Base-by-base conservation (phyloP, 2,329 filamentous ascomycete genomes). In the Cladosporium sp. region DNA sequence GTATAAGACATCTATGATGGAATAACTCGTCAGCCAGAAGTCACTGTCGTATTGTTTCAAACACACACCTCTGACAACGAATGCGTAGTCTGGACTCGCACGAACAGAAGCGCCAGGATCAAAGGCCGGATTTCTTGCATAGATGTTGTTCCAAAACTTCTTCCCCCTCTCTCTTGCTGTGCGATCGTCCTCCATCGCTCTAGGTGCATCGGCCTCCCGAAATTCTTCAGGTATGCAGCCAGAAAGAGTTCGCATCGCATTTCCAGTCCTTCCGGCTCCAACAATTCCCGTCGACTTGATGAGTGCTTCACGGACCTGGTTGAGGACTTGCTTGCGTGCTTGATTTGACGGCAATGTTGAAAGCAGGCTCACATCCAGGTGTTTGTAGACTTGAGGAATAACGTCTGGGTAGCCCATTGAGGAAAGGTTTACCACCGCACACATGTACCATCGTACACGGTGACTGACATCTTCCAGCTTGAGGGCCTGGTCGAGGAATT, bases 61-160 rank as follows among this genome's bases (percentile, higher is more conserved):
- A 11, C 2, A 14, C 55, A 58, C 33, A 58, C 55, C 55, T 58
- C 55, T 35, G n/a, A 58, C 55, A 58, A 58, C 55, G 5, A 35
- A 58, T 8, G 55, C 55, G n/a, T 58, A 58, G 12, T 58, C 55
- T 16, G 55, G 55, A 37, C 55, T 58, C 8, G 55, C 55, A 37
- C 37, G 55, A 28, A 35, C 55, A 58, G 55, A 37, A 16, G 55
- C 55, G 16, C 14, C 37, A 28, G 31, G 37, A 44, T 58, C 29
- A 18, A 58, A 58, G 23, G 31, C 55, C 14, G 31, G 55, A n/a
- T 58, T 58, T 28, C 55, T 58, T 14, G 31, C 55, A 40, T 58
- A 58, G 31, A 58, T 58, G n/a, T 44, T 58, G 31, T 21, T 35
- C 31, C 37, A 44, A 31, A 58, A 58, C 18, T 35, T 44, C 31